Base-by-base conservation (phyloP, 176 grass and related monocot genomes). In the Pontederia paniculata region DNA sequence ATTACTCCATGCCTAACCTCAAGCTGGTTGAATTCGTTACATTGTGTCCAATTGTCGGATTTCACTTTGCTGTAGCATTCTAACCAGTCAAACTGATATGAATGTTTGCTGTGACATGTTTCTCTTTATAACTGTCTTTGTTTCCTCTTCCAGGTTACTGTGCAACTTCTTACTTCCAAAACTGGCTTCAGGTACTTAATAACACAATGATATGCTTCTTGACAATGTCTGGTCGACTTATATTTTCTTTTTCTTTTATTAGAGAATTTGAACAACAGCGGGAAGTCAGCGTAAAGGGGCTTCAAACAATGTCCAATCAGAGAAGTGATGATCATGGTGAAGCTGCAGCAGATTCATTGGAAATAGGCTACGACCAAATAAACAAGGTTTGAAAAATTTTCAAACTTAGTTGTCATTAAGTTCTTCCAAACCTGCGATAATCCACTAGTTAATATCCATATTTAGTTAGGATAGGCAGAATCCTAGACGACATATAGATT, bases 251-350 rank as follows among this genome's bases (percentile, higher is more conserved):
- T 31, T 65, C 68, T 66, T 51, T 15, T 59, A 51, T 70, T 74
- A 98, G 86, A 74, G 93, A 98, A 73, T 98, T 98, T 88, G 93
- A 98, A 75, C 93, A 98, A 62, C 93, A 98, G 74, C 87, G 83
- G 55, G 81, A 89, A 74, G 67, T 69, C 64, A 82, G 81, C 3
- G 42, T 82, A 17, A 84, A 69, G 77, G 82, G 83, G 51, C 61
- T 74, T 69, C 83, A 88, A 50, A 78, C 76, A 69, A 73, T 83
- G 74, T 72, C 81, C 44, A 96, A 77, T 45, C 76, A 83, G 74
- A 82, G 77, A 78, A 86, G 28, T 37, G 28, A 74, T 73, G 62
- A 76, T 80, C 74, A 71, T 69, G 54, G 55, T 82, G 83, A 87
- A 63, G 44, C 74, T 79, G 74, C 61, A 68, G 53, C 54, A 10